Conservation (phyloP, 108 stramenopile species). For the Nitzschia putrida region DNA sequence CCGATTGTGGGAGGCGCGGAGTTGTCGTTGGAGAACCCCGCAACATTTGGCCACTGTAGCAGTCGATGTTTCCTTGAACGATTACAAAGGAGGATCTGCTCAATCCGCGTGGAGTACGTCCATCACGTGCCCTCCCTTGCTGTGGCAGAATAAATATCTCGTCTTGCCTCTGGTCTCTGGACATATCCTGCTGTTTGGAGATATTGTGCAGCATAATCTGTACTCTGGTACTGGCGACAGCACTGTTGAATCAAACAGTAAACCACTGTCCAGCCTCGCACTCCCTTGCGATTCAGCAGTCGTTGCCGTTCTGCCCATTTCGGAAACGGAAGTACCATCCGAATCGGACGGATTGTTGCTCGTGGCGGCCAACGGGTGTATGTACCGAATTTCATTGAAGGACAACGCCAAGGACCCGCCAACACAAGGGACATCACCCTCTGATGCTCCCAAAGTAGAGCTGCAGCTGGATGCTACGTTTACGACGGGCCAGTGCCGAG, state of each 20-base stretch:
- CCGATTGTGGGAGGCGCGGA: slow-evolving; percentile 3
- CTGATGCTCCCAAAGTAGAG: not conserved
- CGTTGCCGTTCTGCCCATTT: not conserved
- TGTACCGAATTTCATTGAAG: not conserved
- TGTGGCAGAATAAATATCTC: slow-evolving; percentile 11
- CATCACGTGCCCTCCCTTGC: slow-evolving; percentile 4
- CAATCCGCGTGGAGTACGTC: not conserved
- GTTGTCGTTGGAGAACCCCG: not conserved
- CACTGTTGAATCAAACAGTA: not conserved
- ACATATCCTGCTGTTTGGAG: slow-evolving; percentile 9
- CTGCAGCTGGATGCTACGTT: slow-evolving; percentile 2
- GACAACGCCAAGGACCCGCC: not conserved
- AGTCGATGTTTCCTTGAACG: not conserved
- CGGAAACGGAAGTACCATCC: not conserved
- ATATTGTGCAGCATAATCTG: not conserved
- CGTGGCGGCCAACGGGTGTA: not conserved
- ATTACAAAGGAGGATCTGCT: not conserved
- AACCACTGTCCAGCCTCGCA: not conserved
- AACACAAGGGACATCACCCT: not conserved
- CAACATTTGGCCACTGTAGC: slow-evolving; percentile 2
- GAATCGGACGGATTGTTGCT: not conserved
- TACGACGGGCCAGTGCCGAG: slow-evolving; percentile 11
- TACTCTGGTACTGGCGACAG: not conserved
- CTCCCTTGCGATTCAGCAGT: not conserved
- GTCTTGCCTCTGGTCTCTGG: slow-evolving; percentile 3